Percentiles rank a stretch among this genome's conserved stretches.
Evolutionary conservation across 495 filamentous ascomycete species (phyloP).

Genomic region (Penicillium bialowiezense): DNA sequence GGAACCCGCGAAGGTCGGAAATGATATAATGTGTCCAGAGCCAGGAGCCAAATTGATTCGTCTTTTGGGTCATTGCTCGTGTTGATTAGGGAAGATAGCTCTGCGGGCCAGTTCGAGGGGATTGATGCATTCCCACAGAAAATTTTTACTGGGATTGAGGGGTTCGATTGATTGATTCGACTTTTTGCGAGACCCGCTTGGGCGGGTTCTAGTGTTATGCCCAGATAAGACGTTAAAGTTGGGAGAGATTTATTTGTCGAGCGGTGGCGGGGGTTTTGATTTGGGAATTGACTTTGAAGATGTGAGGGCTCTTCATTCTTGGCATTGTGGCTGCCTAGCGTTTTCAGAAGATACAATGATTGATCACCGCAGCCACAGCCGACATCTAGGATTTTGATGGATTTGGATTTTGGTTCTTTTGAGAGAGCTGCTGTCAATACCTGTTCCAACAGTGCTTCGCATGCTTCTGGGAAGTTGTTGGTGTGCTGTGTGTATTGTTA

Average conservation of each 20-base stretch:
- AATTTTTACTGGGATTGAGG: constrained; percentile 13
- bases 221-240: constrained; percentile 37
- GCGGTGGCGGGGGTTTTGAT: background rate
- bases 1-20: constrained; percentile 45
- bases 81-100: background rate
- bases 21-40: constrained; percentile 50
- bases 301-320: background rate
- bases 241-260: background rate
- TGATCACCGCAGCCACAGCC: constrained; percentile 53
- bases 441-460: constrained; percentile 38
- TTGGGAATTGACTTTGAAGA: background rate
- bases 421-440: constrained; percentile 36
- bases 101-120: constrained; percentile 24
- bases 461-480: constrained; percentile 36
- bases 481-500: constrained; percentile 18
- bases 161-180: background rate
- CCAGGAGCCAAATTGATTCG: constrained; percentile 40
- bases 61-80: background rate
- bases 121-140: constrained; percentile 34
- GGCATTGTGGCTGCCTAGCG: background rate
- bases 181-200: constrained; percentile 31
- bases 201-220: constrained; percentile 36
- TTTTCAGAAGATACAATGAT: constrained; percentile 25
- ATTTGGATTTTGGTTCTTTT: constrained; percentile 2
- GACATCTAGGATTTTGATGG: constrained; percentile 40